A percentile compares a stretch with the other conserved stretches of the same genome.
Evolutionary conservation across 345 rosid species (phyloP).

Genomic region (Gossypium rotundifolium): DNA sequence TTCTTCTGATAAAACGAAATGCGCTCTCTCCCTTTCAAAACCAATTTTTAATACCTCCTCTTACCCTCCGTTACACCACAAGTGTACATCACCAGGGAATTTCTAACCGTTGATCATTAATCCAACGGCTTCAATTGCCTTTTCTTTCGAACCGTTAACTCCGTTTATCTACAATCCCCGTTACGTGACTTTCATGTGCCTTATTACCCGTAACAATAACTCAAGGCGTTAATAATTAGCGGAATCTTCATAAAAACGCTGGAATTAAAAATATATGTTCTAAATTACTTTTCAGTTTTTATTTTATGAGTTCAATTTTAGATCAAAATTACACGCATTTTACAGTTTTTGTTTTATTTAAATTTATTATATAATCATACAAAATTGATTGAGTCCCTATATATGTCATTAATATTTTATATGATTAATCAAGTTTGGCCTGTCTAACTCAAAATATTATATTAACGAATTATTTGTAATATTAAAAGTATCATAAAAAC

Average conservation of each 20-base stretch:
- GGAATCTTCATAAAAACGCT: conserved; percentile 22
- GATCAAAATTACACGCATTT: too few species aligned
- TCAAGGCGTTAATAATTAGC: conserved; percentile 20
- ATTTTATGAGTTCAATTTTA: too few species aligned
- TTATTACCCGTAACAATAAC: background rate
- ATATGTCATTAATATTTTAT: too few species aligned
- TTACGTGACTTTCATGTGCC: background rate
- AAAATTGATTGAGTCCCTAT: too few species aligned
- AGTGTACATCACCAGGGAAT: conserved; percentile 6
- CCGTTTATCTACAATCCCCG: conserved; percentile 10
- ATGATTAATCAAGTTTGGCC: too few species aligned
- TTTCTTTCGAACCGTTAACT: conserved; percentile 17
- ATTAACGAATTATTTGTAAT: fast-evolving
- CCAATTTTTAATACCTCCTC: conserved; percentile 15
- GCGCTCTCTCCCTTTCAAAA: conserved; percentile 17
- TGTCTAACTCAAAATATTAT: too few species aligned
- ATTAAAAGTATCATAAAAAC: too few species aligned
- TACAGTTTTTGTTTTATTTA: too few species aligned
- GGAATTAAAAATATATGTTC: background rate
- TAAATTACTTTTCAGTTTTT: background rate
- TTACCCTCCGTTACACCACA: conserved; percentile 6
- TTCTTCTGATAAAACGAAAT: conserved; percentile 19
- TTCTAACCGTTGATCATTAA: conserved; percentile 17
- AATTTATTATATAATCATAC: too few species aligned
- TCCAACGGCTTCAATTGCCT: conserved; percentile 18